A percentile compares a stretch with the other conserved stretches of the same genome.
phyloP scores from a whole-genome alignment of 768 basidiomycete genomes.

The Boletus pseudo-olivaceus region DNA sequence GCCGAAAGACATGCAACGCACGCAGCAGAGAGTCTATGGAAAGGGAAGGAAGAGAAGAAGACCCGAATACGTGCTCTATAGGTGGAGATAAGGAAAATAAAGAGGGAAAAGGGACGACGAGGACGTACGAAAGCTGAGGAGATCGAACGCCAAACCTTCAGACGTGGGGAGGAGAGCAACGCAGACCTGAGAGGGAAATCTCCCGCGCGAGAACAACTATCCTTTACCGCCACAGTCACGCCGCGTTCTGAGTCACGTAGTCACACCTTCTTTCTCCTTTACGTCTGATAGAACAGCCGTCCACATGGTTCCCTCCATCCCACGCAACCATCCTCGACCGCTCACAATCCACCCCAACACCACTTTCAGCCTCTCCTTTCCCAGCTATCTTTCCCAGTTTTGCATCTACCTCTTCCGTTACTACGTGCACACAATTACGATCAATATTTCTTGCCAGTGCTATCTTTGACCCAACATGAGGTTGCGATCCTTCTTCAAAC shows the following conservation, averaged over 20 bases:
- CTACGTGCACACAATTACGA: no score
- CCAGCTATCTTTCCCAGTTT: no score
- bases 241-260: not conserved
- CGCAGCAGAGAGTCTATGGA: conserved; percentile 7
- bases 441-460: not conserved
- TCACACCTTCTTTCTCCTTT: conserved; percentile 2
- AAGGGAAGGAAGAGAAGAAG: not conserved
- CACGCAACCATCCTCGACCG: no score
- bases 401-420: no score
- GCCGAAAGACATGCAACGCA: conserved; percentile 28
- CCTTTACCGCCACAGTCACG: conserved; percentile 1
- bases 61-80: conserved; percentile 7
- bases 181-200: conserved; percentile 17
- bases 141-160: conserved; percentile 16
- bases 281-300: conserved; percentile 6
- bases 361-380: no score
- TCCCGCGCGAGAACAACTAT: conserved; percentile 3
- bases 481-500: not conserved
- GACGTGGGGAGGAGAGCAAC: conserved; percentile 26
- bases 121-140: conserved; percentile 18
- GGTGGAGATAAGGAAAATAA: not conserved
- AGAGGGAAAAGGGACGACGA: conserved; percentile 1
- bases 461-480: conserved; percentile 5
- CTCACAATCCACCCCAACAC: no score
- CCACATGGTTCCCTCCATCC: conserved; percentile 10